These are phyloP conservation scores for Trypanosomatidae sp. DNA, from an alignment of 208 protist species.

Conservation along the genomic window DNA sequence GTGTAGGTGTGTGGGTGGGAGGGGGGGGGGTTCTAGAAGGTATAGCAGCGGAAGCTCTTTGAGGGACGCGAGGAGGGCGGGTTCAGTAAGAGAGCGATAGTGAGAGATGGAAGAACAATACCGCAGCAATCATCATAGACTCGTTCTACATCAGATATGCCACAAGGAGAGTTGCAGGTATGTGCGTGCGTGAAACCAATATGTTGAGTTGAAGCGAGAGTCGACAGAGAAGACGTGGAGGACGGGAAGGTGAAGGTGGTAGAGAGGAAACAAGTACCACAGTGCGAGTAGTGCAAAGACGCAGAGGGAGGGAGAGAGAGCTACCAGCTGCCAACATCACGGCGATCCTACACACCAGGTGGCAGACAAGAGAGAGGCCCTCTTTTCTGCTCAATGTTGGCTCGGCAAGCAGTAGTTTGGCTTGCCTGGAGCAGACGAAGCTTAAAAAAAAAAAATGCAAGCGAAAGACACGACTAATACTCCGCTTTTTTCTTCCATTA, in stretches of 20 bases:
- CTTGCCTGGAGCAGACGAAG: not conserved
- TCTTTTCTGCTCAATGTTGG: not conserved
- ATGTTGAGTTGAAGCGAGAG: not conserved
- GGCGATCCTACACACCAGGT: not conserved
- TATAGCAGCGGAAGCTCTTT: not conserved
- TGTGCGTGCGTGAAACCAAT: not conserved
- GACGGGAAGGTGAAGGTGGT: not conserved
- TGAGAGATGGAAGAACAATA: not conserved
- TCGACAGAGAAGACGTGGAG: not conserved
- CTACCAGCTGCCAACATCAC: not conserved
- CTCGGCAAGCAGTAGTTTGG: not conserved
- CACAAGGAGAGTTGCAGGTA: not conserved
- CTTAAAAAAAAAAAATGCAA: not conserved
- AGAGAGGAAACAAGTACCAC: not conserved
- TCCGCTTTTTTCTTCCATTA: not conserved
- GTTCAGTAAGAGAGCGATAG: not conserved
- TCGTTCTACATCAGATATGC: not conserved
- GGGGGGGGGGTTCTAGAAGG: no score
- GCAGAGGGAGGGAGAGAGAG: not conserved
- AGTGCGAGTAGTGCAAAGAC: not conserved
- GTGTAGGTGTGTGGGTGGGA: not conserved
- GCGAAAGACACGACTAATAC: not conserved
- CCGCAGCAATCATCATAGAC: conserved; percentile 6
- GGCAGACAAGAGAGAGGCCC: not conserved
- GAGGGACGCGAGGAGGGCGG: not conserved